Evolutionary conservation across 495 filamentous ascomycete genomes (phyloP).

Genomic region (Pyrenula aspistea): DNA sequence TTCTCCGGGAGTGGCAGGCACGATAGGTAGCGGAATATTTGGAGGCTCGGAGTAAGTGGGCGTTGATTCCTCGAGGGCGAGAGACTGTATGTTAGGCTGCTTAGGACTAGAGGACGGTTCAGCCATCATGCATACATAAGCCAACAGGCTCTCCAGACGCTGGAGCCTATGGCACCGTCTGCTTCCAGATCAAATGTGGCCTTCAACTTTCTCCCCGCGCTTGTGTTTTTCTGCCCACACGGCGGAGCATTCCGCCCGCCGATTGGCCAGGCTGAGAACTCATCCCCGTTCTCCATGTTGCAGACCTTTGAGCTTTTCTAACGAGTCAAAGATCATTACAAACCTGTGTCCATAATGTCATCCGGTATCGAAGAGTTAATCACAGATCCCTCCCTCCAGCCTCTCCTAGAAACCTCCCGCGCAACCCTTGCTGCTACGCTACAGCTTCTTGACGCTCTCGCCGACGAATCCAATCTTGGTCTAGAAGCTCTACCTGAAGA

Average conservation of each 20-base stretch:
- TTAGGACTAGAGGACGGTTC: too few species aligned
- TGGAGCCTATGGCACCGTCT: too few species aligned
- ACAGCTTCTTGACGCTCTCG: not conserved
- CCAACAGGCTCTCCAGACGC: too few species aligned
- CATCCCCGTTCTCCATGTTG: not conserved
- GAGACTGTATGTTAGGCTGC: too few species aligned
- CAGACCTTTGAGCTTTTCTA: not conserved
- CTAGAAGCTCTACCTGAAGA: not conserved
- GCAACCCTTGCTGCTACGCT: not conserved
- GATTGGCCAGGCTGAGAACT: not conserved
- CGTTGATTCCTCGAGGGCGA: not conserved
- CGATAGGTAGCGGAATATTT: conserved; percentile 1
- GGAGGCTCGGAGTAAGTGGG: not conserved
- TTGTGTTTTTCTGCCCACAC: not conserved
- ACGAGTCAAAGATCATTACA: not conserved
- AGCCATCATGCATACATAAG: too few species aligned
- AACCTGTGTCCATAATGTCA: not conserved
- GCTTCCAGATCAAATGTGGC: too few species aligned
- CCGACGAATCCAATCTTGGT: not conserved
- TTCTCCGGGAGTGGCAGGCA: not conserved
- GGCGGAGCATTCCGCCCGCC: not conserved
- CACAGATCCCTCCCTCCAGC: conserved; percentile 53
- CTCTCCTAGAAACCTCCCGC: conserved; percentile 48
- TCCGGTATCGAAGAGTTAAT: conserved; percentile 42
- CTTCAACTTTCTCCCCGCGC: too few species aligned